Conservation (phyloP, 352 stramenopile species). For the Globisporangium middletonii region DNA sequence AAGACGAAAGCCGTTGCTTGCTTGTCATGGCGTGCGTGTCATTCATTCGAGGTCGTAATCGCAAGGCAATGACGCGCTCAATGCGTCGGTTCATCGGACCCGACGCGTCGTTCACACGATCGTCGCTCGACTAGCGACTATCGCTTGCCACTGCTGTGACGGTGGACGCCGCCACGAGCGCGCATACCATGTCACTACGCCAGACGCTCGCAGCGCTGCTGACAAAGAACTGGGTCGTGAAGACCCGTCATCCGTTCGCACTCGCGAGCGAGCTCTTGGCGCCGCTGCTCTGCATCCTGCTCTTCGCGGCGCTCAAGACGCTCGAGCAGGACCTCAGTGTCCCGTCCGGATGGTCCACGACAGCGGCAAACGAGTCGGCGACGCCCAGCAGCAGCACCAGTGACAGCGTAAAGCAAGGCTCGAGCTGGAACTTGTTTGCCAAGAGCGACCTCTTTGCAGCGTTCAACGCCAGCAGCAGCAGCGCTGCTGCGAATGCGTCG, state of each 20-base stretch:
- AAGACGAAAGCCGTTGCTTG: too few relatives aligned
- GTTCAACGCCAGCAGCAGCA: constrained; percentile 12
- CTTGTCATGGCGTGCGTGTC: too few relatives aligned
- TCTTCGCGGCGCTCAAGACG: constrained; percentile 64
- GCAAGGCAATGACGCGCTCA: too few relatives aligned
- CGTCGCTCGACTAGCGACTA: too few relatives aligned
- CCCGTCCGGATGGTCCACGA: constrained; percentile 40
- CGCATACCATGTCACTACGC: neutral
- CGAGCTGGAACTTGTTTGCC: constrained; percentile 39
- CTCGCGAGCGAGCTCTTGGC: constrained; percentile 62
- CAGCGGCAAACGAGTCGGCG: constrained; percentile 24
- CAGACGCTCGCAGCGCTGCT: constrained; percentile 38
- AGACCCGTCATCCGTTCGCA: constrained; percentile 54
- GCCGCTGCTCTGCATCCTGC: constrained; percentile 61
- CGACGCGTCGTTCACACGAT: too few relatives aligned
- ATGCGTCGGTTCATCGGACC: too few relatives aligned
- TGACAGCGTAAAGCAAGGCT: constrained; percentile 14
- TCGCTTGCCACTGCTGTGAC: too few relatives aligned
- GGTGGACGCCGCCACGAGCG: neutral
- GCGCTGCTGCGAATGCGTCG: neutral
- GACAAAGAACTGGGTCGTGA: constrained; percentile 71
- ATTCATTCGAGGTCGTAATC: too few relatives aligned
- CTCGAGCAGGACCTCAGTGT: constrained; percentile 44
- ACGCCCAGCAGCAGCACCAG: neutral
- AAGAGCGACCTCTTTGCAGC: constrained; percentile 18